Percentiles rank a stretch among this genome's conserved stretches.
phyloP scores from a whole-genome alignment of 768 basidiomycete species.

The Pleurotus cornucopiae region DNA sequence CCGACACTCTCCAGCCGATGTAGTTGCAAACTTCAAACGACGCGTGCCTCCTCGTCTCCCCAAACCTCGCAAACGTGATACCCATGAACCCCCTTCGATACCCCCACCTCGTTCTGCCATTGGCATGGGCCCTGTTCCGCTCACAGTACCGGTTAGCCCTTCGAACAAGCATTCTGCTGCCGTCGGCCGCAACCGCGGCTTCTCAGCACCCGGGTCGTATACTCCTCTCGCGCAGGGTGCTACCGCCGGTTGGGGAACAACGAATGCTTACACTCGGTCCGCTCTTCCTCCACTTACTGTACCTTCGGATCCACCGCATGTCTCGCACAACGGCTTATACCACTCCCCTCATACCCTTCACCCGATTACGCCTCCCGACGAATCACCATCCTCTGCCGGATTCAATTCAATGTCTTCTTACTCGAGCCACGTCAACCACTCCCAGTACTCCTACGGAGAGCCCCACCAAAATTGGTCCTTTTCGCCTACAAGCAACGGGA shows the following conservation, averaged over 20 bases:
- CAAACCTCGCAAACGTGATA: constrained; percentile 79
- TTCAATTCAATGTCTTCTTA: constrained; percentile 42
- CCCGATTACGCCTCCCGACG: constrained; percentile 67
- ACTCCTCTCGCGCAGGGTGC: constrained; percentile 62
- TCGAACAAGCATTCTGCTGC: constrained; percentile 36
- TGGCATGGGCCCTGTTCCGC: constrained; percentile 63
- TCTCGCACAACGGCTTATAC: constrained; percentile 57
- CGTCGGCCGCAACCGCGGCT: constrained; percentile 67
- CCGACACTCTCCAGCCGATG: constrained; percentile 84
- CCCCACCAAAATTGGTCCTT: constrained; percentile 49
- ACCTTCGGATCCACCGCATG: constrained; percentile 66
- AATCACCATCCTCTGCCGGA: constrained; percentile 49
- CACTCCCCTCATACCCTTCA: constrained; percentile 61
- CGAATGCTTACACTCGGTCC: constrained; percentile 44
- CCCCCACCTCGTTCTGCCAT: constrained; percentile 77
- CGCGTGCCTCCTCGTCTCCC: constrained; percentile 91
- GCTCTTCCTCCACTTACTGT: constrained; percentile 80
- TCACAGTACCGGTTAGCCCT: constrained; percentile 48
- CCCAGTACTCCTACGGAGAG: constrained; percentile 63
- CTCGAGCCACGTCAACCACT: constrained; percentile 37
- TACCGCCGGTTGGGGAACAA: constrained; percentile 55
- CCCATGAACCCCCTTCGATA: constrained; percentile 62
- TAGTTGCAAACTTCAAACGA: constrained; percentile 92
- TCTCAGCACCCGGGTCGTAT: constrained; percentile 80
- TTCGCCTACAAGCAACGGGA: constrained; percentile 38